Percentiles rank a stretch among this genome's conserved stretches.
phyloP scores from a whole-genome alignment of 108 stramenopile species.

The Mayamaea pseudoterrestris region DNA sequence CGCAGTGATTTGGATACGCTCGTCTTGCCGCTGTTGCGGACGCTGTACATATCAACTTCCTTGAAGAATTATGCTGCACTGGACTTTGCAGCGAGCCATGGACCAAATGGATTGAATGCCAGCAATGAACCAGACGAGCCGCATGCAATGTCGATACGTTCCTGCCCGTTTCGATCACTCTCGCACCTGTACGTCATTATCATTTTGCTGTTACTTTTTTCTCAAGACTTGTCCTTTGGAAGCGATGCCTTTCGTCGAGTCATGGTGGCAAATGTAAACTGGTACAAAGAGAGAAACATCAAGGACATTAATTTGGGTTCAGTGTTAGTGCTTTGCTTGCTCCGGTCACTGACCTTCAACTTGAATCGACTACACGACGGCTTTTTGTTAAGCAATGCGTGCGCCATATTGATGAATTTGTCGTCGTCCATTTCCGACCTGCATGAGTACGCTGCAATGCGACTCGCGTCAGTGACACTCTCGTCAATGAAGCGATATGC shows the following conservation, averaged over 20 bases:
- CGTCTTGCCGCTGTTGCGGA: conserved; percentile 56
- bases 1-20: conserved; percentile 62
- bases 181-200: conserved; percentile 76
- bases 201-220: conserved; percentile 69
- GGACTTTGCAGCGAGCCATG: not conserved
- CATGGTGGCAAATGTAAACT: conserved; percentile 28
- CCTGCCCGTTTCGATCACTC: conserved; percentile 53
- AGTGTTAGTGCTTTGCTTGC: conserved; percentile 45
- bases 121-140: not conserved
- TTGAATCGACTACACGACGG: conserved; percentile 55
- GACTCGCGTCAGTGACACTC: conserved; percentile 53
- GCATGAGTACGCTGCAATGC: conserved; percentile 66
- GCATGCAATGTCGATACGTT: conserved; percentile 19
- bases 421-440: conserved; percentile 43
- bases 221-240: conserved; percentile 73
- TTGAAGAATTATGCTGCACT: conserved; percentile 1
- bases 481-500: conserved; percentile 47
- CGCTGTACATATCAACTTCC: conserved; percentile 23
- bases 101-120: not conserved
- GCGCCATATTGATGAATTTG: conserved; percentile 62
- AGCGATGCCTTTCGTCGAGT: conserved; percentile 60
- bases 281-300: conserved; percentile 70
- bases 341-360: conserved; percentile 60
- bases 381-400: conserved; percentile 74
- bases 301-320: conserved; percentile 60